These are phyloP conservation scores for Xylariaceae sp. DNA, from an alignment of 2,329 filamentous ascomycete species.

Conservation along the genomic window DNA sequence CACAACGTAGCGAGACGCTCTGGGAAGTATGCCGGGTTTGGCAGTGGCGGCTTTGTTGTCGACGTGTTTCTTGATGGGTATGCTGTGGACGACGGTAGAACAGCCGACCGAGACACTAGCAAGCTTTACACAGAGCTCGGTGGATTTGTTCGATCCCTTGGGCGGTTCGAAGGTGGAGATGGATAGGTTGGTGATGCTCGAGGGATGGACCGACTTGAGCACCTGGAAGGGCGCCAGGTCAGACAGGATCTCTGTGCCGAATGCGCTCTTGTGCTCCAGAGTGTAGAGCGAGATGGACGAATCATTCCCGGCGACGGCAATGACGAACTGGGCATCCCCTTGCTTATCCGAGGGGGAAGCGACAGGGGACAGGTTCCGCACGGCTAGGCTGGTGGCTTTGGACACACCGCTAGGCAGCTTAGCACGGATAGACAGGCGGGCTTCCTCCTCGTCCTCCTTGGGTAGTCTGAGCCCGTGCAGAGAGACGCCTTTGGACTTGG, in stretches of 20 bases:
- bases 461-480: conserved; percentile 53
- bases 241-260: conserved; percentile 43
- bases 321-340: conserved; percentile 67
- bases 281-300: conserved; percentile 74
- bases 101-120: conserved; percentile 79
- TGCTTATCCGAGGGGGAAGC: conserved; percentile 44
- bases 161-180: conserved; percentile 55
- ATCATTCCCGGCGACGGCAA: conserved; percentile 77
- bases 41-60: conserved; percentile 32
- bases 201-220: conserved; percentile 49
- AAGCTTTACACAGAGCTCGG: conserved; percentile 63
- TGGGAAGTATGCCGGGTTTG: conserved; percentile 36
- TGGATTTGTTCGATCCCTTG: conserved; percentile 40
- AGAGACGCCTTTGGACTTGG: conserved; percentile 51
- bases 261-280: conserved; percentile 57
- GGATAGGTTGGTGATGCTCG: conserved; percentile 53
- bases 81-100: conserved; percentile 71
- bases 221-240: conserved; percentile 49
- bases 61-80: conserved; percentile 55
- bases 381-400: conserved; percentile 72
- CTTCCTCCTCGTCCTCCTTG: conserved; percentile 34
- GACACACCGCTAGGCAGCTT: conserved; percentile 63
- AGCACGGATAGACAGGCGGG: conserved; percentile 46
- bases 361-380: conserved; percentile 60
- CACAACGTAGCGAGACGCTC: conserved; percentile 64